Conservation (phyloP, 306 rosid genomes). For the Mucuna pruriens region DNA sequence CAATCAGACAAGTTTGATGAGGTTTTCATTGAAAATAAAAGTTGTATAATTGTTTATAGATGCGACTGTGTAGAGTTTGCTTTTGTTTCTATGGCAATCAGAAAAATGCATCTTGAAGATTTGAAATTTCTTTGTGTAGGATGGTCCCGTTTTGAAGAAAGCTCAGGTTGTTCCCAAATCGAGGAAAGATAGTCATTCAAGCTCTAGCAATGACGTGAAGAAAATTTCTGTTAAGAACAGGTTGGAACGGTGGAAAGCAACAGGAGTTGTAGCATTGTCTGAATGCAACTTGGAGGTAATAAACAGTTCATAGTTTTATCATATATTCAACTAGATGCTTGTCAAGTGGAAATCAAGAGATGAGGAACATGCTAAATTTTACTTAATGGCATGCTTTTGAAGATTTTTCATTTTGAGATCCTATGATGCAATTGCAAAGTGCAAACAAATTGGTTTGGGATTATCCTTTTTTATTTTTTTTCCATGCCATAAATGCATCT, state of each 20-base stretch:
- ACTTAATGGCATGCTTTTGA: slow-evolving; percentile 18
- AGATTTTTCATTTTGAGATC: background rate
- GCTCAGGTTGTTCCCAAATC: slow-evolving; percentile 57
- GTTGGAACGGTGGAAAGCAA: slow-evolving; percentile 67
- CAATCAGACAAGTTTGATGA: background rate
- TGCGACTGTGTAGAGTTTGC: background rate
- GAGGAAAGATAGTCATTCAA: slow-evolving; percentile 47
- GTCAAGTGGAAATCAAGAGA: slow-evolving; percentile 30
- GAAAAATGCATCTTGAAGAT: slow-evolving; percentile 12
- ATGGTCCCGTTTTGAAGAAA: slow-evolving; percentile 67
- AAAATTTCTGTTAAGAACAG: slow-evolving; percentile 52
- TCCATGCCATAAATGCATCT: background rate
- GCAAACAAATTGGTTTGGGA: background rate
- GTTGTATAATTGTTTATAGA: background rate
- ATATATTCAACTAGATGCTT: background rate
- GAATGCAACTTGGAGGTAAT: slow-evolving; percentile 86
- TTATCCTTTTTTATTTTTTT: background rate
- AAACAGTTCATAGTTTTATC: slow-evolving; percentile 4
- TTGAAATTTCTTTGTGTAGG: slow-evolving; percentile 52
- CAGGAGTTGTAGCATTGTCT: slow-evolving; percentile 80
- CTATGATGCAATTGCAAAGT: background rate
- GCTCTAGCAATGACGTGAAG: slow-evolving; percentile 42
- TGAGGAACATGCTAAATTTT: slow-evolving; percentile 24
- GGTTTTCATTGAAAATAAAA: background rate
- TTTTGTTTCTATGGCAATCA: slow-evolving; percentile 25